Evolutionary conservation across 2,329 filamentous ascomycete species (phyloP).

Genomic region (Aureobasidium sp.): DNA sequence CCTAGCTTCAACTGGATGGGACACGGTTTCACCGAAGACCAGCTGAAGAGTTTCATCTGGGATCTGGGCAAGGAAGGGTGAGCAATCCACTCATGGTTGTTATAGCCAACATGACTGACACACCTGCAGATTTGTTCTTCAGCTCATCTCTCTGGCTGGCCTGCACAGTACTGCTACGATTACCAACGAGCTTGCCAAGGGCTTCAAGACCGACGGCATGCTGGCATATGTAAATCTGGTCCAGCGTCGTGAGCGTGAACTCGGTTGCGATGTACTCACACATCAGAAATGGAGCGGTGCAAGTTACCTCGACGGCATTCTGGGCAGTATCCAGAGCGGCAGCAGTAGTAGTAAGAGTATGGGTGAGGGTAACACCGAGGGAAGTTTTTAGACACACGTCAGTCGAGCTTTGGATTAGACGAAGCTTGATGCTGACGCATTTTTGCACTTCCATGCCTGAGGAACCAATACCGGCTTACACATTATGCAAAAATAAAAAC

Average conservation of each 20-base stretch:
- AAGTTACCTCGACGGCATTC: slow-evolving; percentile 75
- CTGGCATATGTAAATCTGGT: slow-evolving; percentile 93
- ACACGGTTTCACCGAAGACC: slow-evolving; percentile 79
- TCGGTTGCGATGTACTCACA: slow-evolving; percentile 85
- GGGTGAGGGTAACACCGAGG: slow-evolving; percentile 90
- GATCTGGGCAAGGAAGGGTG: slow-evolving; percentile 85
- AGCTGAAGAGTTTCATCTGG: slow-evolving; percentile 89
- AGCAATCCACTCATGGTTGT: slow-evolving; percentile 28
- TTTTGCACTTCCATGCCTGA: not conserved
- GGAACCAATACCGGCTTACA: not conserved
- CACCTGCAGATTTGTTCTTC: slow-evolving; percentile 33
- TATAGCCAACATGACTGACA: not conserved
- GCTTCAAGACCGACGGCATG: slow-evolving; percentile 90
- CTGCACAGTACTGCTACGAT: slow-evolving; percentile 59
- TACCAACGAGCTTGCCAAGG: slow-evolving; percentile 66
- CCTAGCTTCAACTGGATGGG: slow-evolving; percentile 99
- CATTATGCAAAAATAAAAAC: not conserved
- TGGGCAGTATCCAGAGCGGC: slow-evolving; percentile 85
- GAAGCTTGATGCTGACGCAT: not conserved
- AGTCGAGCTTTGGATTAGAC: not conserved
- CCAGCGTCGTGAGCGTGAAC: slow-evolving; percentile 81
- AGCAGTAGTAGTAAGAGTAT: slow-evolving; percentile 86
- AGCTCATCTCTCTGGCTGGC: slow-evolving; percentile 58
- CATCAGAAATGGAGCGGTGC: slow-evolving; percentile 84
- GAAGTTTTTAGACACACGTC: slow-evolving; percentile 16